Evolutionary conservation across 805 yeast species (phyloP).

Genomic region (Ogataea trehalophila): DNA sequence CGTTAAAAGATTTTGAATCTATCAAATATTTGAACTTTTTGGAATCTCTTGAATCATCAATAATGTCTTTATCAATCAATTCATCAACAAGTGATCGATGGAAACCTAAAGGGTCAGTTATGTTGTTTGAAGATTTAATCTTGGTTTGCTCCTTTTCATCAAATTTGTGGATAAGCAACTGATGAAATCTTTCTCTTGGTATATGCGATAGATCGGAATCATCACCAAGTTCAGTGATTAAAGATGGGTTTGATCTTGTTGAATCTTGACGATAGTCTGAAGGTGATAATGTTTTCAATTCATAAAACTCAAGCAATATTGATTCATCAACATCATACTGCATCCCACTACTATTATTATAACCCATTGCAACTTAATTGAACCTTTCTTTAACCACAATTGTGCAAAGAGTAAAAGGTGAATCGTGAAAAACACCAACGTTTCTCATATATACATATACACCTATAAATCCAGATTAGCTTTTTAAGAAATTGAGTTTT

Average conservation of each 20-base stretch:
- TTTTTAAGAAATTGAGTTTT: too few relatives aligned
- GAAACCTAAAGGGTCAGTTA: constrained; percentile 52
- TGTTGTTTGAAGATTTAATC: constrained; percentile 2
- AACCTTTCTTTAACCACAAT: too few relatives aligned
- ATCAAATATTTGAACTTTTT: constrained; percentile 39
- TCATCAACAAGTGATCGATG: constrained; percentile 41
- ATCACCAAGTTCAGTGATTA: not conserved
- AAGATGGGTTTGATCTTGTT: constrained; percentile 4
- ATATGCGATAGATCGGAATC: constrained; percentile 14
- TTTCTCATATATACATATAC: too few relatives aligned
- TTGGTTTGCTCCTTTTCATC: constrained; percentile 3
- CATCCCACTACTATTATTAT: too few relatives aligned
- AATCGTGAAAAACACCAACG: too few relatives aligned
- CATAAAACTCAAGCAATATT: constrained; percentile 33
- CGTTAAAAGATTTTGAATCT: constrained; percentile 55
- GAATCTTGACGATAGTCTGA: constrained; percentile 22
- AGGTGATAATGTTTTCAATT: constrained; percentile 40
- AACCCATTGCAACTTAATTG: too few relatives aligned
- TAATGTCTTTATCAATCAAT: constrained; percentile 35
- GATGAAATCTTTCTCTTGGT: constrained; percentile 22
- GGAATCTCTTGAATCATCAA: constrained; percentile 36
- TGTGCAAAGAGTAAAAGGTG: too few relatives aligned
- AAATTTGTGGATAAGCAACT: constrained; percentile 18
- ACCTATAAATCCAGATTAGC: too few relatives aligned
- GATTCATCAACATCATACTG: constrained; percentile 8